Conservation (phyloP, 441 rosid species). For the Geranium incanum region DNA sequence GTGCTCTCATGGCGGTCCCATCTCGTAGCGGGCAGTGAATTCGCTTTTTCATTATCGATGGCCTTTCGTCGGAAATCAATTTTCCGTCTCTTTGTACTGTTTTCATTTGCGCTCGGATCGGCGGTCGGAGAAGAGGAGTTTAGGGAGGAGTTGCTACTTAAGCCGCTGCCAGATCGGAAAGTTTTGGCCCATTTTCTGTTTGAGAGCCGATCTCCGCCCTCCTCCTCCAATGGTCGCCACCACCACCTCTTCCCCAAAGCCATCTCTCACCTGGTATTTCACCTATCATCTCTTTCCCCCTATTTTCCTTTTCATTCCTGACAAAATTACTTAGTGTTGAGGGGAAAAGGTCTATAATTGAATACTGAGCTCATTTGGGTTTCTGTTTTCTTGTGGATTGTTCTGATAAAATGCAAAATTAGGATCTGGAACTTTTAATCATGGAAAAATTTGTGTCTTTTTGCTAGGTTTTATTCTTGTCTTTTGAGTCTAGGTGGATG, state of each 20-base stretch:
- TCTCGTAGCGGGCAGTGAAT: constrained; percentile 3
- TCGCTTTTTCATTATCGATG: constrained; percentile 19
- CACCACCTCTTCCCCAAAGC: constrained; percentile 95
- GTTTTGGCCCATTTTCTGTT: constrained; percentile 82
- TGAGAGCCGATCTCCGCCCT: constrained; percentile 51
- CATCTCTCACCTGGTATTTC: constrained; percentile 76
- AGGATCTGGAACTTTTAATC: not conserved
- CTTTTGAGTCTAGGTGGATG: not conserved
- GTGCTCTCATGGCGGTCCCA: constrained; percentile 10
- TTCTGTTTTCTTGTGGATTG: not conserved
- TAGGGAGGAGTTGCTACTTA: constrained; percentile 63
- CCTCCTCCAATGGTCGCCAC: constrained; percentile 67
- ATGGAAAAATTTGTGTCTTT: not conserved
- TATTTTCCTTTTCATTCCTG: not conserved
- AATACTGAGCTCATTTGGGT: not conserved
- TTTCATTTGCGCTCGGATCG: constrained; percentile 30
- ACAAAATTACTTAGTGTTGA: not conserved
- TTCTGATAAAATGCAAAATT: not conserved
- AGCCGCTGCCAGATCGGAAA: constrained; percentile 83
- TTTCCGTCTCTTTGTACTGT: constrained; percentile 17
- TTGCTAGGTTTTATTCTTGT: no score
- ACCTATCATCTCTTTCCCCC: not conserved
- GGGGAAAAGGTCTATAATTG: not conserved
- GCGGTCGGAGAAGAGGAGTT: constrained; percentile 48
- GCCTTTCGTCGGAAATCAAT: constrained; percentile 20